Conservation (phyloP, 805 yeast species). For the Danielozyma ontarioensis region DNA sequence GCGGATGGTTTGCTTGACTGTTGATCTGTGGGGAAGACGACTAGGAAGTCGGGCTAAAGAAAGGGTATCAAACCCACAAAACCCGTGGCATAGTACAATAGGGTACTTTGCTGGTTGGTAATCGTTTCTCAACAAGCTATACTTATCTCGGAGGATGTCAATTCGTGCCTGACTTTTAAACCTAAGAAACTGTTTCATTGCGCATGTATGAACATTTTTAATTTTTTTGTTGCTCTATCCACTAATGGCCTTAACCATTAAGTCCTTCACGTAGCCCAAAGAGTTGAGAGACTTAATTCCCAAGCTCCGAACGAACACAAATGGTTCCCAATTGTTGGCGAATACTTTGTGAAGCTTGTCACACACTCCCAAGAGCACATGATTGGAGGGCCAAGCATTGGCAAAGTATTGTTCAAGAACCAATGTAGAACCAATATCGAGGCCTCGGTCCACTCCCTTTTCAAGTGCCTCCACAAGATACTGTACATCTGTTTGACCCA, state of each 20-base stretch:
- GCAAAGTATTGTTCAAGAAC: conserved; percentile 85
- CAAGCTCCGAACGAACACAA: conserved; percentile 67
- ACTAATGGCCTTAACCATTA: conserved; percentile 50
- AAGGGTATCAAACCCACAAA: conserved; percentile 66
- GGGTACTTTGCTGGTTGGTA: conserved; percentile 66
- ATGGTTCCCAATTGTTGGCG: conserved; percentile 63
- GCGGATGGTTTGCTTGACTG: conserved; percentile 9
- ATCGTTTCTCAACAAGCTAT: conserved; percentile 23
- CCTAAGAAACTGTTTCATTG: background rate
- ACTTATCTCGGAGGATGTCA: conserved; percentile 21
- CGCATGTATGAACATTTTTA: background rate
- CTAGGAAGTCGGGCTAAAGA: too few species aligned
- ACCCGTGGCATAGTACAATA: conserved; percentile 79
- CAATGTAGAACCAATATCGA: conserved; percentile 79
- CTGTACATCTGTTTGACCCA: conserved; percentile 94
- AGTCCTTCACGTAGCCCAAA: conserved; percentile 59
- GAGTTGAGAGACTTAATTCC: conserved; percentile 72
- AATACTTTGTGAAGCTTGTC: conserved; percentile 90
- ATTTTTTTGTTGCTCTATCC: conserved; percentile 19
- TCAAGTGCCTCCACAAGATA: conserved; percentile 66
- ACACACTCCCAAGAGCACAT: conserved; percentile 76
- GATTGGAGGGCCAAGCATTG: conserved; percentile 76
- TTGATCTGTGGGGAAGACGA: too few species aligned
- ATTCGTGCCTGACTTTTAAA: background rate
- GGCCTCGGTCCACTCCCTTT: conserved; percentile 66